Base-by-base conservation (phyloP, 306 rosid species). In the Pyrus communis region DNA sequence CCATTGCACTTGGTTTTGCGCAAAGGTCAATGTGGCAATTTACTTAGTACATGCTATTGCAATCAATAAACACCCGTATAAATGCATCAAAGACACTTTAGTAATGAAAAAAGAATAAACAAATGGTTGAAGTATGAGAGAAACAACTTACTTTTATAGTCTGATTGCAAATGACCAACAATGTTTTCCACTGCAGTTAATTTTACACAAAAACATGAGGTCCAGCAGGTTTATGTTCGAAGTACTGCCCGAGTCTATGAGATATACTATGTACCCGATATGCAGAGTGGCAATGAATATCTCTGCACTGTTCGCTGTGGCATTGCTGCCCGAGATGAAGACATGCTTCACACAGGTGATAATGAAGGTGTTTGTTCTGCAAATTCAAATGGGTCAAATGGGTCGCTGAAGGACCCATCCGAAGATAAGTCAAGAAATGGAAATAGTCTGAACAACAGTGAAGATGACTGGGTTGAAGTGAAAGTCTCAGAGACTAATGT, bases 381-480 rank as follows among this genome's bases (percentile, higher is more conserved):
- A 65, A 42, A 59, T 81, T 55, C 23, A 7, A 74, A 81, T 65
- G 88, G 79, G 70, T 55, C 23, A 7, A 74, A 81, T 65, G 88
- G 79, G 70, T 74, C 82, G 63, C 59, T 51, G 28, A 82, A 74
- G 46, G 74, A 66, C 5, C 27, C 68, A n/a, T 60, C 70, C 25
- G 88, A 81, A 38, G 89, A 76, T 57, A 75, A 62, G 78, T 46
- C 35, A 9, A 87, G 75, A 82, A 79, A 14, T 78, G 75, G 71
- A 14, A 46, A 80, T 71, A 75, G 71, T 64, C 72, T 28, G 74
- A 82, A 67, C 71, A 30, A 65, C 57, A 66, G 82, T 78, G 96
- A 92, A 79, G 97, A 90, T 84, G 97, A 91, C 70, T 92, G 97
- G 97, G 90, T 95, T 85, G 93, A 91, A 43, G 96, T 95, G 61